Percentiles rank a stretch among this genome's conserved stretches.
phyloP scores from a whole-genome alignment of 1,139 yeast genomes.

The Zygosaccharomyces sapae region DNA sequence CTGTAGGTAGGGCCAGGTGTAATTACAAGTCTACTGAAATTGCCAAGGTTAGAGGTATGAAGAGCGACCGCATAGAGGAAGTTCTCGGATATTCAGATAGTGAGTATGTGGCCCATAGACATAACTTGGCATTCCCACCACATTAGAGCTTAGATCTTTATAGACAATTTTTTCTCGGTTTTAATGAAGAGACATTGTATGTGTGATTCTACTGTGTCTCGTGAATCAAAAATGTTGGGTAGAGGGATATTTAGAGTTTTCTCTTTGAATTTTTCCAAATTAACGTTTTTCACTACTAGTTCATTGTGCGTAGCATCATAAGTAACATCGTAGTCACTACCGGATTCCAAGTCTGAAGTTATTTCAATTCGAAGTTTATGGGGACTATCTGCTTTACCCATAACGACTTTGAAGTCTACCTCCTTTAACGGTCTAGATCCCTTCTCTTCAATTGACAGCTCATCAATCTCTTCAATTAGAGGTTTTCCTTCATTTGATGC shows the following conservation, averaged over 20 bases:
- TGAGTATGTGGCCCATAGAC: constrained; percentile 90
- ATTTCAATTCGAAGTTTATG: constrained; percentile 30
- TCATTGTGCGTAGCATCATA: constrained; percentile 20
- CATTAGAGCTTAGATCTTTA: constrained; percentile 22
- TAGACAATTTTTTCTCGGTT: constrained; percentile 13
- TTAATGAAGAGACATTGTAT: constrained; percentile 23
- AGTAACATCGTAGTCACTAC: constrained; percentile 21
- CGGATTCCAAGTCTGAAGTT: constrained; percentile 20
- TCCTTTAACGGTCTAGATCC: constrained; percentile 8
- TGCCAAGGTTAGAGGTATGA: constrained; percentile 72
- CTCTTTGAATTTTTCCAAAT: constrained; percentile 16
- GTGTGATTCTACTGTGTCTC: constrained; percentile 5
- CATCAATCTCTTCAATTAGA: constrained; percentile 25
- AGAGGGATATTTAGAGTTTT: constrained; percentile 26
- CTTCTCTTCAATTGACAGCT: constrained; percentile 6
- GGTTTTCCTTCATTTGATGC: constrained; percentile 11
- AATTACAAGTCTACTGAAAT: constrained; percentile 82
- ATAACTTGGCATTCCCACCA: constrained; percentile 84
- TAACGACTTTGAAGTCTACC: constrained; percentile 23
- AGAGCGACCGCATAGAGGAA: constrained; percentile 67
- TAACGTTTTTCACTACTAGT: constrained; percentile 20
- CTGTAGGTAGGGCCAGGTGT: constrained; percentile 84
- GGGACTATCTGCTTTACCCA: constrained; percentile 23
- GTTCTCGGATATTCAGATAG: constrained; percentile 84
- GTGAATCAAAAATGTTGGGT: constrained; percentile 21